Evolutionary conservation across 1,284 basidiomycete species (phyloP).

Genomic region (Ganoderma meredithae): DNA sequence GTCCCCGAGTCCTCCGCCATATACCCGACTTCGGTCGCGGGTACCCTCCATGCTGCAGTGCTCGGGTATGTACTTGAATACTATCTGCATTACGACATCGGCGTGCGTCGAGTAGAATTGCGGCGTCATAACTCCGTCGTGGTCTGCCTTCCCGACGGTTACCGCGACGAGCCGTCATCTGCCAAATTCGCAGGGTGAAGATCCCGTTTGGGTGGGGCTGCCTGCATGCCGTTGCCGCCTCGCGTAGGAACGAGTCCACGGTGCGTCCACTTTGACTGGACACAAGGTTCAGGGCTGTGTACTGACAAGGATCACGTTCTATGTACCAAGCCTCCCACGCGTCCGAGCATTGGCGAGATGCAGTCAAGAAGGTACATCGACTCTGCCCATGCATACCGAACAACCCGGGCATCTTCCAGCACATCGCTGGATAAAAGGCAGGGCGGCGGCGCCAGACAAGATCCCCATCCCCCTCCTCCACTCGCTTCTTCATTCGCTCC

Average conservation of each 20-base stretch:
- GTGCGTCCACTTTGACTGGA: not conserved
- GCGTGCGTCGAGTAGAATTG: not conserved
- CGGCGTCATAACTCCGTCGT: not conserved
- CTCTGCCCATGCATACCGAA: not conserved
- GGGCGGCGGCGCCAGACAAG: not conserved
- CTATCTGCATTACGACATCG: not conserved
- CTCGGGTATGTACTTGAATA: slow-evolving; percentile 1
- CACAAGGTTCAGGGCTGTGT: not conserved
- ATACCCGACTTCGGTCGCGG: not conserved
- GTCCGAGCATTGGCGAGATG: not conserved
- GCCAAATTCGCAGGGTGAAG: not conserved
- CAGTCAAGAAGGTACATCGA: not conserved
- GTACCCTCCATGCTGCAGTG: not conserved
- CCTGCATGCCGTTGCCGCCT: not conserved
- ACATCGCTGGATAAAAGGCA: not conserved
- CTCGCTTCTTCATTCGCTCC: slow-evolving; percentile 8
- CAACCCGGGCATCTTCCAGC: not conserved
- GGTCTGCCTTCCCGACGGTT: not conserved
- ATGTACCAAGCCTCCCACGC: not conserved
- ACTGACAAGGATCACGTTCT: not conserved
- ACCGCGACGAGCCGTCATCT: not conserved
- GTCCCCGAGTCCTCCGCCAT: not conserved
- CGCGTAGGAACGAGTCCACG: slow-evolving; percentile 6
- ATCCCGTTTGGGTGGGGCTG: not conserved
- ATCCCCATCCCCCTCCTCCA: slow-evolving; percentile 1